Evolutionary conservation across 306 rosid genomes (phyloP), one percentile per base, ranked within the genome.

Genomic region (Vachellia pachyceras): DNA sequence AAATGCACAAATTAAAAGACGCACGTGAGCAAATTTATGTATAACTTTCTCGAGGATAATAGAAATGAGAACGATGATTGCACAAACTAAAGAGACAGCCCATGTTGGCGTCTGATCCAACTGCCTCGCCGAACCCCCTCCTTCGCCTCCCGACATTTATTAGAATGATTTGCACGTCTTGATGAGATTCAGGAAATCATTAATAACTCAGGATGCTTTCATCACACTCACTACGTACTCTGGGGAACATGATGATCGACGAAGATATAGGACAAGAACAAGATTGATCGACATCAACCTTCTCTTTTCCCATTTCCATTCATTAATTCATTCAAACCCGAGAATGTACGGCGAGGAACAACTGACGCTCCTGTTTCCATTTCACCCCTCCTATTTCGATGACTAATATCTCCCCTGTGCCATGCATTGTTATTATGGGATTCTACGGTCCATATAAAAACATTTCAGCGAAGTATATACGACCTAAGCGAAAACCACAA

Each of bases 41-140:
- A 95, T 84, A 69, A 86, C 55, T 80, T 90, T 84, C 79, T 95
- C 99, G 61, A 95, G 54, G 6, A 80, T 2, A 45, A 95, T 93
- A 17, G 99, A 95, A 86, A 95, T 74, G 61, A 95, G 0, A 39
- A 95, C 87, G 78, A 95, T 91, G 11, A 85, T 15, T 0, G 97
- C 95, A 50, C 99, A 95, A 79, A 95, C 98, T 0, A 87, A 84
- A 17, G 99, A 87, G 37, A 95, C 96, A 3, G 99, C 97, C 98
- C 99, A 95, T 17, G 97, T 95, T 0, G 99, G 97, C 0, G 99
- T 95, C 71, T 86, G 73, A 88, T 95, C 99, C 4, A 95, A 87
- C 88, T 85, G 72, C 57, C 95, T 89, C 0, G 8, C 49, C 18
- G 76, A 88, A 7, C 72, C 87, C 0, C 79, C 90, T 13, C 80